Base-by-base conservation (phyloP, 495 filamentous ascomycete species). In the Annulohypoxylon nitens region DNA sequence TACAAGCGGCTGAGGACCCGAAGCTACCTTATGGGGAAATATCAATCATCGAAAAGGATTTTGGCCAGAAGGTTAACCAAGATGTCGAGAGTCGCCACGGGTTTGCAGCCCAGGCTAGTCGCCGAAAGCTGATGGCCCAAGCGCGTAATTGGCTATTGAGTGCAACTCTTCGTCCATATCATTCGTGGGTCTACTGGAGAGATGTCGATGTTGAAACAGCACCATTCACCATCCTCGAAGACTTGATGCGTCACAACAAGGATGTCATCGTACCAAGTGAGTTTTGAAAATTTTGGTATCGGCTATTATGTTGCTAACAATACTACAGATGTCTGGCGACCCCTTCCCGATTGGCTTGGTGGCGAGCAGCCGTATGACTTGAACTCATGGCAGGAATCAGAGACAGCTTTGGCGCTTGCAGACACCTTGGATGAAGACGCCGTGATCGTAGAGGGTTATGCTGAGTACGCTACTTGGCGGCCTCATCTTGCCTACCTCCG, bases 121-220 rank as follows among this genome's bases (percentile, higher is more conserved):
- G 97, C 70, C 89, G 97, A 73, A 99, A 99, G 82, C 86, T 95
- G 74, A 99, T 99, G 97, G 97, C 97, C 3, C 94, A 97, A 82
- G 97, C 97, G 11, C 87, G 97, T 67, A 99, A 99, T 83, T 99
- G 97, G 97, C 81, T 99, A 55, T 82, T 99, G 67, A 97, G 93
- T 75, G 95, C 97, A 25, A 95, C 97, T 16, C 84, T 99, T 43
- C 88, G 96, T 54, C 97, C 97, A 4, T 95, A 95, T 39, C 97
- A 99, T 77, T 97, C 93, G 75, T 99, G 97, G 97, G 97, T 99
- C 26, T 99, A 99, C 76, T 99, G 97, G 97, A 88, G 97, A 81
- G 97, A 99, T 84, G 97, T 96, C 23, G 97, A 99, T 81, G 97
- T 99, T 11, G 93, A 98, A 82, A 99, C 97, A 6, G 95, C 96